Evolutionary conservation across 2,329 filamentous ascomycete genomes (phyloP).

Genomic region (Colletotrichum theobromicola): DNA sequence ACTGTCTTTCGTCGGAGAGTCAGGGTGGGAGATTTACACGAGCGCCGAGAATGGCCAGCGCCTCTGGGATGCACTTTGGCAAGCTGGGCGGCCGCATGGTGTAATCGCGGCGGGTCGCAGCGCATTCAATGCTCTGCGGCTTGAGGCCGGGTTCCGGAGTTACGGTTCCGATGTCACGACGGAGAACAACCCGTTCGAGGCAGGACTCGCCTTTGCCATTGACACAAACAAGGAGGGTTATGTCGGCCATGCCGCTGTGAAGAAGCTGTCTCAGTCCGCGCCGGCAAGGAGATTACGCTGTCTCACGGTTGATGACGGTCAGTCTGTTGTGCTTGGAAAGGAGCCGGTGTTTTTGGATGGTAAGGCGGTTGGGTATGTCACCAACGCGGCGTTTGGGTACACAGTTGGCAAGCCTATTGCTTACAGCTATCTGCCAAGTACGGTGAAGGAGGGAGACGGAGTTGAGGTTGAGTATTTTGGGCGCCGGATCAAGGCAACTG

Average conservation of each 20-base stretch:
- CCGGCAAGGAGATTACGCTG: conserved; percentile 46
- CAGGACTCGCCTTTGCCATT: conserved; percentile 58
- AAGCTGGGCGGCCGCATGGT: conserved; percentile 58
- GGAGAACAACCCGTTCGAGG: conserved; percentile 66
- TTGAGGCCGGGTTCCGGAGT: conserved; percentile 64
- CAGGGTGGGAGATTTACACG: conserved; percentile 67
- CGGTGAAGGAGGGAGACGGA: conserved; percentile 47
- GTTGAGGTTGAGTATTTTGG: conserved; percentile 70
- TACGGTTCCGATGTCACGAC: conserved; percentile 65
- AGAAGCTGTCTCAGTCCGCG: conserved; percentile 39
- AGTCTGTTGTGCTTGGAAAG: conserved; percentile 64
- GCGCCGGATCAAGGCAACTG: conserved; percentile 55
- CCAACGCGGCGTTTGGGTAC: conserved; percentile 65
- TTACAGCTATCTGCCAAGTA: conserved; percentile 60
- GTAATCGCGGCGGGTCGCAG: conserved; percentile 62
- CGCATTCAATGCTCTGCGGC: conserved; percentile 62
- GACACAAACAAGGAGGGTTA: conserved; percentile 51
- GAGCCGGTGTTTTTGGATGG: conserved; percentile 62
- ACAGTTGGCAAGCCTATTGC: conserved; percentile 63
- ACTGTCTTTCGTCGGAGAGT: conserved; percentile 65
- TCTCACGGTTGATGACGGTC: conserved; percentile 60
- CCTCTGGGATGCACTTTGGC: conserved; percentile 64
- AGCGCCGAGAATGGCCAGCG: conserved; percentile 62
- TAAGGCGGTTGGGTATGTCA: conserved; percentile 60
- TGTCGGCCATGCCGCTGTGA: conserved; percentile 56